Evolutionary conservation across 768 basidiomycete genomes (phyloP).

Genomic region (Psilocybe cyanescens): DNA sequence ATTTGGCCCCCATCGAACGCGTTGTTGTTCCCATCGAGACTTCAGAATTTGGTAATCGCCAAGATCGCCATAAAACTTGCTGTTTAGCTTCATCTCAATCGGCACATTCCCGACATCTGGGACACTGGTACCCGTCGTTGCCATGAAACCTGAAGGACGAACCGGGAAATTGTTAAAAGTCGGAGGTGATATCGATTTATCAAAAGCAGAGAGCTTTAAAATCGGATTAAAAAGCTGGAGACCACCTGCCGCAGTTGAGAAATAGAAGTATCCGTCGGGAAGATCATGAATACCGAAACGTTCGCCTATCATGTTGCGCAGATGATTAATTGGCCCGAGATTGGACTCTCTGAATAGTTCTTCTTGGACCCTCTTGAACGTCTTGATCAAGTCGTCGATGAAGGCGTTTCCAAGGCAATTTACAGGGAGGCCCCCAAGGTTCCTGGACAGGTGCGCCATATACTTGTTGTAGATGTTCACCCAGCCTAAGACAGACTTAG

Average conservation of each 20-base stretch:
- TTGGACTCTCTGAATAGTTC: conserved; percentile 31
- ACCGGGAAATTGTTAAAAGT: not conserved
- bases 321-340: conserved; percentile 15
- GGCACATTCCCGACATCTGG: conserved; percentile 15
- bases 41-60: conserved; percentile 25
- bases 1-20: conserved; percentile 3
- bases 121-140: not conserved
- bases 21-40: conserved; percentile 10
- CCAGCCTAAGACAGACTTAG: conserved; percentile 43
- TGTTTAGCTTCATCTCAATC: conserved; percentile 23
- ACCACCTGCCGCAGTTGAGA: conserved; percentile 39
- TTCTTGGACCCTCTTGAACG: conserved; percentile 35
- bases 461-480: conserved; percentile 43
- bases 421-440: conserved; percentile 38
- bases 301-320: conserved; percentile 27
- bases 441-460: conserved; percentile 39
- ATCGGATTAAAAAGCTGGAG: conserved; percentile 41
- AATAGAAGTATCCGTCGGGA: conserved; percentile 45
- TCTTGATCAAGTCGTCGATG: conserved; percentile 33
- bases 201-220: conserved; percentile 38
- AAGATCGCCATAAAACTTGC: conserved; percentile 27
- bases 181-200: conserved; percentile 17
- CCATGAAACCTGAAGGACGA: not conserved
- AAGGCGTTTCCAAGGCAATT: conserved; percentile 35
- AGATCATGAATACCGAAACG: conserved; percentile 37